phyloP scores from a whole-genome alignment of 345 rosid genomes.

The Boechera divaricarpa region DNA sequence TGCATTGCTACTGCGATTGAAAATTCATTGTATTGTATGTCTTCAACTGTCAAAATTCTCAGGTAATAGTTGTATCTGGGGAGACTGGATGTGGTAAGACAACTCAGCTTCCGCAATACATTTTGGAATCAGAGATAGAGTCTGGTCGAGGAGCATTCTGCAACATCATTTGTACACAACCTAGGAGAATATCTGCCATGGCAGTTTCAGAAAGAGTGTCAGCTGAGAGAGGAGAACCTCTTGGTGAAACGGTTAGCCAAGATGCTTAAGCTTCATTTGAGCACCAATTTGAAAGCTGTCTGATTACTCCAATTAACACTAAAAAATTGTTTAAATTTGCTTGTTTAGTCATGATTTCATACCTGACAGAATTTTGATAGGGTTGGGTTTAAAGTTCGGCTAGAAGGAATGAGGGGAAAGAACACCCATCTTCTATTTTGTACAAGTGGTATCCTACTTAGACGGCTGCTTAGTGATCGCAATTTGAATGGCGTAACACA shows the following conservation, averaged over 20 bases:
- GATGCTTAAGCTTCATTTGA: slow-evolving; percentile 27
- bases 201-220: slow-evolving; percentile 97
- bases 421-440: slow-evolving; percentile 94
- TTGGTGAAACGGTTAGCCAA: slow-evolving; percentile 86
- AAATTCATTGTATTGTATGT: background rate
- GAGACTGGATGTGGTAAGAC: slow-evolving; percentile 99
- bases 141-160: slow-evolving; percentile 99
- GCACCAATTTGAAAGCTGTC: background rate
- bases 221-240: slow-evolving; percentile 95
- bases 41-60: slow-evolving; percentile 23
- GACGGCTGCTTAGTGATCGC: slow-evolving; percentile 86
- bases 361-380: slow-evolving; percentile 73
- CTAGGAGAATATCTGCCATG: slow-evolving; percentile 98
- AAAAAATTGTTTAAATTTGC: slow-evolving; percentile 1
- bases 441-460: slow-evolving; percentile 95
- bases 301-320: slow-evolving; percentile 6
- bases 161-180: slow-evolving; percentile 96
- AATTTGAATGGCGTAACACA: slow-evolving; percentile 91
- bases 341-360: slow-evolving; percentile 57
- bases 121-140: slow-evolving; percentile 95
- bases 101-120: slow-evolving; percentile 97
- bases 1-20: background rate
- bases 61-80: slow-evolving; percentile 97
- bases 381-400: slow-evolving; percentile 98
- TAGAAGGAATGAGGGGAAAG: slow-evolving; percentile 95